A percentile compares a stretch with the other conserved stretches of the same genome.
These are phyloP conservation scores for Botrytis galanthina DNA, from an alignment of 2,329 filamentous ascomycete species.

Conservation along the genomic window DNA sequence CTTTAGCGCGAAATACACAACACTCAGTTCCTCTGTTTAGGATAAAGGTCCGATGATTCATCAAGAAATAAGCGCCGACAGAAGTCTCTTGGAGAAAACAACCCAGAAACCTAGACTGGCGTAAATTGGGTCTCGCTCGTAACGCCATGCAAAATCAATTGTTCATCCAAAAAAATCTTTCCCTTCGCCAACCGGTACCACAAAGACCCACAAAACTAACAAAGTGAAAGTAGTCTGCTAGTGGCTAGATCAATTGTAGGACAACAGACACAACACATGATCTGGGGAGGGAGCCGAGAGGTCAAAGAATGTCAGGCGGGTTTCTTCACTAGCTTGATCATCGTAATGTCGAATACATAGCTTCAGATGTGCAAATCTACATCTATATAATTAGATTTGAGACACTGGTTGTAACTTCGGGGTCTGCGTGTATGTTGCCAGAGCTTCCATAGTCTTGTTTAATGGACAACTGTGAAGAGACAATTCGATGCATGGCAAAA, in stretches of 20 bases:
- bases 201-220: background rate
- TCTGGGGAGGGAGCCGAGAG: too few relatives aligned
- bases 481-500: too few relatives aligned
- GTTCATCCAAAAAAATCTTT: background rate
- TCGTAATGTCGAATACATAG: background rate
- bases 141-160: background rate
- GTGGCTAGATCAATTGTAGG: background rate
- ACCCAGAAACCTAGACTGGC: background rate
- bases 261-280: background rate
- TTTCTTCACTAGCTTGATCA: background rate
- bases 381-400: background rate
- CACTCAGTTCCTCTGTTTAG: background rate
- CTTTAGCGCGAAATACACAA: background rate
- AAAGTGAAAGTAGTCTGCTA: background rate
- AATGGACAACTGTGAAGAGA: too few relatives aligned
- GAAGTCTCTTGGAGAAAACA: background rate
- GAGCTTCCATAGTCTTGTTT: background rate
- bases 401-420: background rate
- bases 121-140: background rate
- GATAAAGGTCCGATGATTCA: background rate
- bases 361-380: background rate
- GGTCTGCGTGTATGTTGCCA: background rate
- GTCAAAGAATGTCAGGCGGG: background rate
- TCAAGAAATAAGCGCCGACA: background rate
- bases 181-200: background rate